Evolutionary conservation across 176 grass and related monocot genomes (phyloP).

Genomic region (Elaeis guineensis): DNA sequence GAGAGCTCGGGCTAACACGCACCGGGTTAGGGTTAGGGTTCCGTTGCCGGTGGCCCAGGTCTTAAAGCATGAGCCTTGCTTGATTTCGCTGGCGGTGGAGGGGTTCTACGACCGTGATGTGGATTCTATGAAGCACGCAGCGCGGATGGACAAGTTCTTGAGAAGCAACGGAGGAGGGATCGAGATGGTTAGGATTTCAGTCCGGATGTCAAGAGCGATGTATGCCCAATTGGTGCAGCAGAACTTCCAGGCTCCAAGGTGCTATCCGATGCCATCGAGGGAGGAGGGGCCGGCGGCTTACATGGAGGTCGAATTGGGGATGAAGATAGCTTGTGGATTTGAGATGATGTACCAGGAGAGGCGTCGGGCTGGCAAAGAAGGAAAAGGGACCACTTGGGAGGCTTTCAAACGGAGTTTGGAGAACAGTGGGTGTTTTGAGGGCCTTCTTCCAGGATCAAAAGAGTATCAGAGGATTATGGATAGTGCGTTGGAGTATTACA

Average conservation of each 20-base stretch:
- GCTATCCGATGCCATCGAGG: conserved; percentile 66
- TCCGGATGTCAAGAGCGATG: conserved; percentile 75
- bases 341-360: conserved; percentile 99
- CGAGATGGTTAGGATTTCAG: conserved; percentile 64
- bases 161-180: conserved; percentile 36
- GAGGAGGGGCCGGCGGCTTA: conserved; percentile 51
- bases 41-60: conserved; percentile 66
- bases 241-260: conserved; percentile 74
- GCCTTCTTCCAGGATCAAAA: conserved; percentile 71
- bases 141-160: conserved; percentile 76
- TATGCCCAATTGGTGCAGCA: conserved; percentile 90
- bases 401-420: conserved; percentile 73
- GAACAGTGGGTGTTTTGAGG: conserved; percentile 61
- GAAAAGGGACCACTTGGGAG: conserved; percentile 75
- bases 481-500: conserved; percentile 68
- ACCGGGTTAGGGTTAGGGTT: conserved; percentile 48
- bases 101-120: conserved; percentile 90
- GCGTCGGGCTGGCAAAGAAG: conserved; percentile 40
- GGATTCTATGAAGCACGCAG: conserved; percentile 87
- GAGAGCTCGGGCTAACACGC: conserved; percentile 57
- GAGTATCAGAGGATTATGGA: conserved; percentile 78
- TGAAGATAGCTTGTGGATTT: conserved; percentile 91
- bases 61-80: conserved; percentile 70
- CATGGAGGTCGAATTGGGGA: conserved; percentile 71
- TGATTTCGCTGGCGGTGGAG: conserved; percentile 61